Evolutionary conservation across 2,329 filamentous ascomycete species (phyloP), one percentile per base, ranked within the genome.

Genomic region (Colletotrichum filicis): DNA sequence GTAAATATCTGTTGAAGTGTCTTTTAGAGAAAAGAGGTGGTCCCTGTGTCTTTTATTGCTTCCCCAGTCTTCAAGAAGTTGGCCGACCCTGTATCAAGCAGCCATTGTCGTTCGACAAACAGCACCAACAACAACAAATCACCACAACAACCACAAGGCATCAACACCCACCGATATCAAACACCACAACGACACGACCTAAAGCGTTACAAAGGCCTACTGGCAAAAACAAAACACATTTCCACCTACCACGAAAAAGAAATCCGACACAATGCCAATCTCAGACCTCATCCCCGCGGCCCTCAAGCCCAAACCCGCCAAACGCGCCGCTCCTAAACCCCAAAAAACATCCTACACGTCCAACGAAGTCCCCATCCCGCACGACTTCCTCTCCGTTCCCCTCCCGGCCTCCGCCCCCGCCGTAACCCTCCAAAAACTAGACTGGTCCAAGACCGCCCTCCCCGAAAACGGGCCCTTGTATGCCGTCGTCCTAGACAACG

Each of bases 401-500:
- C 75, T 79, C 0, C 80, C 88, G 73, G 68, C 82, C 35, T 75
- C 78, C 28, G 77, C 82, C 2, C 60, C 75, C 0, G 82, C 85
- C 35, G 82, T 90, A 32, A 83, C 76, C 4, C 81, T 84, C 26
- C 78, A 78, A 1, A 80, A 79, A 16, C 85, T 94, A 74, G 83
- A 92, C 77, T 93, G 91, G 78, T 76, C 79, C 2, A 77, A 82
- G 24, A 86, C 85, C 14, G 74, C 76, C 0, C 79, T 93, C 1
- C 85, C 86, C 3, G 83, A 88, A 74, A 91, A 92, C 79, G 79
- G 84, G 8, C 81, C 83, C 52, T 77, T 81, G 53, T 90, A 89
- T 77, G 92, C 92, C 9, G 84, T 89, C 9, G 79, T 92, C 0
- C 84, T 94, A 9, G 90, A 93, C 78, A 87, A 91, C 67, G 86